Percentiles rank a stretch among this genome's conserved stretches.
Conservation (phyloP, 208 protist species). For the Leishmania tropica region DNA sequence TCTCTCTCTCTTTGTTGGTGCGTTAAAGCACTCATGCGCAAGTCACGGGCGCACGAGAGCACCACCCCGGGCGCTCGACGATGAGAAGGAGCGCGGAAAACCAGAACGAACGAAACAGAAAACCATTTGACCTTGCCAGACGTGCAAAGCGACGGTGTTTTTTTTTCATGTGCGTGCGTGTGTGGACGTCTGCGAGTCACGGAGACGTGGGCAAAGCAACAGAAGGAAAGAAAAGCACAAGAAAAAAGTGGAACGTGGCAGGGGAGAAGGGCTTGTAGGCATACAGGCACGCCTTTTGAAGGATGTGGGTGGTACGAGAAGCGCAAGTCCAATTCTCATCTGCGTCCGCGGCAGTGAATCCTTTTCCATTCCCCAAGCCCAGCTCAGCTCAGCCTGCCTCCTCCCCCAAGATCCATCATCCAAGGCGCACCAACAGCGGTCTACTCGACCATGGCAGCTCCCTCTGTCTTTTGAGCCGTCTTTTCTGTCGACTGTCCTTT, state of each 20-base stretch:
- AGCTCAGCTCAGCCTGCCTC: too few relatives aligned
- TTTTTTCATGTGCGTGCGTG: neutral
- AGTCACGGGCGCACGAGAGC: neutral
- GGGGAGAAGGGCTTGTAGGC: neutral
- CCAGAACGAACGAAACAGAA: neutral
- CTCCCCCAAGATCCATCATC: too few relatives aligned
- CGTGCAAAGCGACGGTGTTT: too few relatives aligned
- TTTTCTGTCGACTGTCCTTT: conserved; percentile 1
- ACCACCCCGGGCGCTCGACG: neutral
- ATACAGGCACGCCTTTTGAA: neutral
- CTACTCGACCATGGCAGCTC: neutral
- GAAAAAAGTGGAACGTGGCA: neutral
- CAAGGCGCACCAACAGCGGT: neutral
- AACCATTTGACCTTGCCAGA: neutral
- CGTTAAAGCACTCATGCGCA: neutral
- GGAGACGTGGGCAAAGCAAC: neutral
- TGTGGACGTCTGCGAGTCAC: neutral
- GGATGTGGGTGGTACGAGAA: too few relatives aligned
- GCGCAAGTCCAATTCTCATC: too few relatives aligned
- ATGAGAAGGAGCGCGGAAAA: neutral
- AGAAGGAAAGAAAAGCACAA: neutral
- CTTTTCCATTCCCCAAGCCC: too few relatives aligned
- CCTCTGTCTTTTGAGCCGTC: neutral
- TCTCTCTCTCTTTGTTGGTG: too few relatives aligned
- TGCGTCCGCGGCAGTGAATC: too few relatives aligned